Evolutionary conservation across 2,329 filamentous ascomycete species (phyloP), one percentile per base, ranked within the genome.

Genomic region (Raffaelea deltoideospora): DNA sequence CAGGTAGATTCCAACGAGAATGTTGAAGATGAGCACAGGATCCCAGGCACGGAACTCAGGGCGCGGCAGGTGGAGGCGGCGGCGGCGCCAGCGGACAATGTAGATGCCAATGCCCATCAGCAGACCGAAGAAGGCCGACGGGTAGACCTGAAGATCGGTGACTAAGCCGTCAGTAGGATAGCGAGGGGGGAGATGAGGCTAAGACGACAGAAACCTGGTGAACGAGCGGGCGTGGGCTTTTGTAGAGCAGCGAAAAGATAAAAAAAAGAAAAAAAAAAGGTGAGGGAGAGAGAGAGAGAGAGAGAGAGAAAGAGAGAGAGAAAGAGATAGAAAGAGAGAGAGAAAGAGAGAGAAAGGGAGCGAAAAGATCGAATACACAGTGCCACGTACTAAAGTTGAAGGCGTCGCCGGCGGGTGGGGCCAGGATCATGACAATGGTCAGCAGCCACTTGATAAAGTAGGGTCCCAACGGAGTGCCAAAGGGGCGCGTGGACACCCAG

Each of bases 401-500:
- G 0, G 73, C 74, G 47, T 78, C 72, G 2, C 74, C 73, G 0
- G 71, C 67, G 0, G 74, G 75, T 1, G 70, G 64, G 0, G 64
- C 70, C 0, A 76, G 45, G 26, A 77, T 76, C 65, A 77, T 72
- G 27, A 77, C 43, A 3, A 71, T 43, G 0, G 72, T 77, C 31
- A 73, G 45, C 0, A 50, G 37, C 64, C 68, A 78, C 47, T 72
- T 70, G 3, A 76, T 42, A 1, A 64, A 37, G 44, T 76, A 75
- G 0, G 73, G 72, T 0, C 68, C 72, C 0, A 75, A 50, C 0
- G 74, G 73, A 1, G 75, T 79, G 3, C 72, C 72, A 39, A 78
- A 77, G 0, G 74, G 75, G 15, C 60, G 61, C 0, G 72, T 77
- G 0, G 67, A 72, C 0, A 69, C 70, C 72, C 72, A 79, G 42